These are phyloP conservation scores for Lipomyces spencermartinsiae DNA, from an alignment of 805 yeast genomes.

Conservation along the genomic window DNA sequence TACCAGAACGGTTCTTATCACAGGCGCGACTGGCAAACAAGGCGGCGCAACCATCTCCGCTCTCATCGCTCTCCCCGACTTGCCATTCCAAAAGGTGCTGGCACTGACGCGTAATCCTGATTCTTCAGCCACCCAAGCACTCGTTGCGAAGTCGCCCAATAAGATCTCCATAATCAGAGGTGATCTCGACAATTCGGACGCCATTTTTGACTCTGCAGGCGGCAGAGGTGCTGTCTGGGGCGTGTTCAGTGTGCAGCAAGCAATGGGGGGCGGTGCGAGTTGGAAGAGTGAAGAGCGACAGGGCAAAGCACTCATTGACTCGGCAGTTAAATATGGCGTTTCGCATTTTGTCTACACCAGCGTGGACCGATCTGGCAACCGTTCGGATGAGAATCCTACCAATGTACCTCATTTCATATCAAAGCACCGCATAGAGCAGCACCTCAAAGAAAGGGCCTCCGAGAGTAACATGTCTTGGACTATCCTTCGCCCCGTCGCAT, in stretches of 20 bases:
- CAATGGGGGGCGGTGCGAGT: neutral
- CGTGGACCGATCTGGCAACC: constrained; percentile 13
- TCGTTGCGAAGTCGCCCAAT: neutral
- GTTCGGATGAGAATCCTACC: constrained; percentile 8
- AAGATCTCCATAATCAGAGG: neutral
- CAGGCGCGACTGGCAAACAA: constrained; percentile 12
- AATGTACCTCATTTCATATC: constrained; percentile 13
- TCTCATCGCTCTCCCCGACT: neutral
- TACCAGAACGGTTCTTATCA: neutral
- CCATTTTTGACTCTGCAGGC: neutral
- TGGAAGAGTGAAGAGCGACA: constrained; percentile 9
- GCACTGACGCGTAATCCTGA: constrained; percentile 8
- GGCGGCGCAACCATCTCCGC: constrained; percentile 3
- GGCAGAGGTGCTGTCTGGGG: constrained; percentile 12
- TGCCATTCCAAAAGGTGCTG: neutral
- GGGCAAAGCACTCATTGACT: constrained; percentile 15
- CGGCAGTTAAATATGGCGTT: constrained; percentile 10
- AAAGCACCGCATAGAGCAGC: constrained; percentile 13
- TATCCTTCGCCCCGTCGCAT: constrained; percentile 16
- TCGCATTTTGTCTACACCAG: constrained; percentile 14
- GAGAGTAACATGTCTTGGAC: constrained; percentile 8
- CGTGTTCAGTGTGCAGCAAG: constrained; percentile 16
- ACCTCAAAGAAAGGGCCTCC: constrained; percentile 3
- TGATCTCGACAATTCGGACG: neutral
- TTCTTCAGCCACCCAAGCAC: neutral